Base-by-base conservation (phyloP, 2,329 filamentous ascomycete species). In the Penicillium aurantiogriseum region DNA sequence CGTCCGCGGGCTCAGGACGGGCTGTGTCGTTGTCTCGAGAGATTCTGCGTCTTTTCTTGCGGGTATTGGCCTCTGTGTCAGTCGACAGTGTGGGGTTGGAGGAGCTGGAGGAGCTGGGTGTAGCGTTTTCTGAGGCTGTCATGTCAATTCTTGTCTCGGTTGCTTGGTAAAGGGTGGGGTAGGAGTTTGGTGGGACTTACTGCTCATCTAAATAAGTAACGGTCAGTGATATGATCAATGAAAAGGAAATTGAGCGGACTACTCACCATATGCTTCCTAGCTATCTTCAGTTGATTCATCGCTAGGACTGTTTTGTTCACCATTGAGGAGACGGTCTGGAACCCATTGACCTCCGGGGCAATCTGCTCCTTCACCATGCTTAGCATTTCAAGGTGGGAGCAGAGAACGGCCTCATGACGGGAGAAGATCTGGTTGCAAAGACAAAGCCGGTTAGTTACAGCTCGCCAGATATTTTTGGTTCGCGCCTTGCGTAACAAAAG, bases 321-420 rank as follows among this genome's bases (percentile, higher is more conserved):
- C 67, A 78, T 76, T 7, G 69, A 63, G 1, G 70, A 69, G 4
- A 79, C 64, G 6, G 69, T 63, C 13, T 64, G 66, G 38, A 63
- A 69, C 13, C 70, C 67, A 35, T 71, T 70, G 7, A 61, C 59
- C 31, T 72, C 66, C 10, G 63, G 56, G 5, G 62, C 58, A 10
- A 71, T 61, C 43, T 75, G 70, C 7, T 61, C 59, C 47, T 71
- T 69, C 2, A 78, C 65, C 57, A 70, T 67, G 17, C 71, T 65
- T 9, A 78, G 63, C 62, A 78, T 70, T 45, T 72, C 66, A 2
- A 77, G 55, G 58, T 80, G 77, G 4, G 70, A 74, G 35, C 69
- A 65, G 3, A 79, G 64, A 29, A 76, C 61, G 2, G 63, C 70
- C n/a, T 77, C 73, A 60, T 79, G 77, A 39, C 73, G 74, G 13